These are phyloP conservation scores for Colletotrichum chlorophyti DNA, from an alignment of 2,329 filamentous ascomycete species.

Conservation along the genomic window DNA sequence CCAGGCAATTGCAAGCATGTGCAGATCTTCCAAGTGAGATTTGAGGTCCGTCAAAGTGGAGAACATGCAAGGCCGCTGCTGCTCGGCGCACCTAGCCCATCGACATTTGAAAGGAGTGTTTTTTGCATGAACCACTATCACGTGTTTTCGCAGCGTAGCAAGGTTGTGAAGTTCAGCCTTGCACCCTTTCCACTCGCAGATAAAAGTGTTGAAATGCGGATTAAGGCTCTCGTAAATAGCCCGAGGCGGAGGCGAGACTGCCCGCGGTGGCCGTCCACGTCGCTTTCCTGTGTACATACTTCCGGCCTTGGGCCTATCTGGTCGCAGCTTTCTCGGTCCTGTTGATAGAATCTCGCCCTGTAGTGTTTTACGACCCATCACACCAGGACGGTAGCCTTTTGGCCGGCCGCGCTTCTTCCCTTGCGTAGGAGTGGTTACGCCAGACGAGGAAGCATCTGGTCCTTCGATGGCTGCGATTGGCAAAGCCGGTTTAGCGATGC, in stretches of 20 bases:
- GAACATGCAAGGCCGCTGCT: conserved; percentile 10
- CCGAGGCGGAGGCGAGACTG: conserved; percentile 44
- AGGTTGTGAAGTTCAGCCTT: conserved; percentile 68
- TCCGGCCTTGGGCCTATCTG: conserved; percentile 36
- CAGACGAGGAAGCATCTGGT: neutral
- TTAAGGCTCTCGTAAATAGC: conserved; percentile 49
- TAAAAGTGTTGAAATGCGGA: conserved; percentile 57
- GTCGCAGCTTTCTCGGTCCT: conserved; percentile 32
- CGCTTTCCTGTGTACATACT: conserved; percentile 39
- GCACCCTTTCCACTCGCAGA: conserved; percentile 67
- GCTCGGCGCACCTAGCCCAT: conserved; percentile 49
- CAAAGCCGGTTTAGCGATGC: conserved; percentile 24
- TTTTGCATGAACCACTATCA: conserved; percentile 55
- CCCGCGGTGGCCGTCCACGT: conserved; percentile 50
- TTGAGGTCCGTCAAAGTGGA: conserved; percentile 43
- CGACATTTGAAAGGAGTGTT: conserved; percentile 34
- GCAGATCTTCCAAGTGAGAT: conserved; percentile 60
- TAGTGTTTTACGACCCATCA: conserved; percentile 31
- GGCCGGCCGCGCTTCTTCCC: conserved; percentile 52
- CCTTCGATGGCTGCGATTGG: neutral
- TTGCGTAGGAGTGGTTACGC: neutral
- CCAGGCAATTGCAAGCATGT: conserved; percentile 62
- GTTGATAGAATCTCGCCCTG: conserved; percentile 20
- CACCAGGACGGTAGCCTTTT: conserved; percentile 51
- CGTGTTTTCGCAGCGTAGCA: conserved; percentile 62